These are phyloP conservation scores for Arthrinium puccinioides DNA, from an alignment of 2,329 filamentous ascomycete genomes.

Conservation along the genomic window DNA sequence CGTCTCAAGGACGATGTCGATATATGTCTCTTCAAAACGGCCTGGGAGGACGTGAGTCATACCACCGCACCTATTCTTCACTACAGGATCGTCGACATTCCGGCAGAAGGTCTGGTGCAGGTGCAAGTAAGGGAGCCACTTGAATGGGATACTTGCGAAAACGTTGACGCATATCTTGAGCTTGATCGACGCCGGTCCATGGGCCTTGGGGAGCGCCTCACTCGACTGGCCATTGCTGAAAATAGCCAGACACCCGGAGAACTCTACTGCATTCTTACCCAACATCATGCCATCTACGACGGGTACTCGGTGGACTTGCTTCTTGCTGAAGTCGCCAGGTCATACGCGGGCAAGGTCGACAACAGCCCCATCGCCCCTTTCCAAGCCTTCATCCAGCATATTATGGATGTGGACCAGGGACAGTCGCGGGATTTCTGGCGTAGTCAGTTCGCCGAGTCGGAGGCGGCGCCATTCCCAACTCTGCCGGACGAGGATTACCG, in stretches of 20 bases:
- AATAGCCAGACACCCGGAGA: not conserved
- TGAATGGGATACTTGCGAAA: not conserved
- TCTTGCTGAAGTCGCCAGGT: not conserved
- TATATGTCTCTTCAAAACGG: not conserved
- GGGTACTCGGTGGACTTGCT: not conserved
- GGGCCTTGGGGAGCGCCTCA: not conserved
- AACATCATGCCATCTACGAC: not conserved
- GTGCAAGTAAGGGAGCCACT: not conserved
- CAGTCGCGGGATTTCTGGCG: not conserved
- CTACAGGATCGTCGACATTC: not conserved
- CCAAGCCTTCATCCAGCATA: not conserved
- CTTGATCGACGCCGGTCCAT: not conserved
- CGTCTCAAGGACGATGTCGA: not conserved
- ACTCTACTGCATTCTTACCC: not conserved
- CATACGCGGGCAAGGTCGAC: not conserved
- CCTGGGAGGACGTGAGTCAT: not conserved
- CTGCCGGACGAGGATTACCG: not conserved
- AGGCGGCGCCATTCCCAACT: not conserved
- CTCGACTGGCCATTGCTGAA: not conserved
- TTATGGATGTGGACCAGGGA: not conserved
- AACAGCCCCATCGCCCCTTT: not conserved
- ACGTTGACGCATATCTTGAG: not conserved
- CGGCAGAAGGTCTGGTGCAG: not conserved
- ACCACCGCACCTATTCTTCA: not conserved
- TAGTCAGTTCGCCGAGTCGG: not conserved